A percentile compares a stretch with the other conserved stretches of the same genome.
phyloP scores from a whole-genome alignment of 2,329 filamentous ascomycete species.

The Whalleya microplaca region DNA sequence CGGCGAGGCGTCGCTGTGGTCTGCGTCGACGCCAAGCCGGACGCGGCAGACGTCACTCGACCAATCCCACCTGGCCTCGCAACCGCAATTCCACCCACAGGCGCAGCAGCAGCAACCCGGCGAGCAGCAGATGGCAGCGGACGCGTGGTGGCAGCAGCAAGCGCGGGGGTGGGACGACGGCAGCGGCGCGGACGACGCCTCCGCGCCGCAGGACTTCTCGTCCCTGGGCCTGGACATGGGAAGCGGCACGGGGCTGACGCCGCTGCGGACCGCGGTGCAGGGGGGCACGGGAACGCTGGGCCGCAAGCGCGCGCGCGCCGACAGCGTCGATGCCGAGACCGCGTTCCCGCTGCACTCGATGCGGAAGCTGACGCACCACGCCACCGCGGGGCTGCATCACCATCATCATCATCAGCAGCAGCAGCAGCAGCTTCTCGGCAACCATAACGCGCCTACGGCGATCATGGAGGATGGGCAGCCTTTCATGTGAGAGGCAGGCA shows the following conservation, averaged over 20 bases:
- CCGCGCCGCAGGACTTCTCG: conserved; percentile 21
- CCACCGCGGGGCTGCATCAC: background rate
- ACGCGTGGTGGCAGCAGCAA: conserved; percentile 5
- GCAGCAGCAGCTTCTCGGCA: background rate
- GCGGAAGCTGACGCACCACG: conserved; percentile 35
- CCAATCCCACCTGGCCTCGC: conserved; percentile 3
- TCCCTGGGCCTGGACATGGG: conserved; percentile 9
- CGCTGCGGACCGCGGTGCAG: conserved; percentile 12
- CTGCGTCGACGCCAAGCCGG: background rate
- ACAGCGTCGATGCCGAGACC: conserved; percentile 34
- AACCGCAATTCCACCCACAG: background rate
- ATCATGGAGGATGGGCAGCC: conserved; percentile 28
- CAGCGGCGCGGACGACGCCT: background rate
- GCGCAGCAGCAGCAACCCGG: conserved; percentile 25
- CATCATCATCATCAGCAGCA: conserved; percentile 1
- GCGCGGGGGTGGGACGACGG: background rate
- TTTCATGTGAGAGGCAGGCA: conserved; percentile 15
- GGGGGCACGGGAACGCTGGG: conserved; percentile 19
- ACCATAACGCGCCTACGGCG: conserved; percentile 24
- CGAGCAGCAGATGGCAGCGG: conserved; percentile 4
- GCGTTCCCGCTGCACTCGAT: conserved; percentile 29
- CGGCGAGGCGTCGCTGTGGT: conserved; percentile 1
- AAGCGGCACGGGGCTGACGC: conserved; percentile 25
- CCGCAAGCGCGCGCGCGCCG: conserved; percentile 39
- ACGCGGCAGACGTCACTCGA: background rate